phyloP scores from a whole-genome alignment of 345 rosid species.

The Sonneratia caseolaris region DNA sequence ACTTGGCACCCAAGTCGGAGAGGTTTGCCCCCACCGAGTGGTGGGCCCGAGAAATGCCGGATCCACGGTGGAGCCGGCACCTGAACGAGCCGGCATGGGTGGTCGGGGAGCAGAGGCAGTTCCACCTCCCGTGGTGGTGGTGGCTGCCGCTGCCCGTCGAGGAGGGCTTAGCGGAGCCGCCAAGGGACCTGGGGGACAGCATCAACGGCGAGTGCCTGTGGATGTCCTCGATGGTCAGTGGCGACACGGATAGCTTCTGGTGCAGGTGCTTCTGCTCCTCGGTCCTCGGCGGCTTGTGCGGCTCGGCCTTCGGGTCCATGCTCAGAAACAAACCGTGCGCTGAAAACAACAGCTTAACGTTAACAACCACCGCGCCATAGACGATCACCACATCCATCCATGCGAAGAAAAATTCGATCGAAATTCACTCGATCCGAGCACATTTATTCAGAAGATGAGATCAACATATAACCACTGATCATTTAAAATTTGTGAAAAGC shows the following conservation, averaged over 20 bases:
- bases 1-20: constrained; percentile 25
- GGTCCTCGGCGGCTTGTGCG: constrained; percentile 10
- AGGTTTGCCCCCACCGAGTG: constrained; percentile 55
- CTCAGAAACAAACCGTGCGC: neutral
- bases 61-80: constrained; percentile 53
- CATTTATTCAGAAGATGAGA: neutral
- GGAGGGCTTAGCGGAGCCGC: neutral
- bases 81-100: constrained; percentile 68
- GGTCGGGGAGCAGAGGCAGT: constrained; percentile 72
- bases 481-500: neutral
- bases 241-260: neutral
- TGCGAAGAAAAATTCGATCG: neutral
- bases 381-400: neutral
- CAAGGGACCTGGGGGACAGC: constrained; percentile 4
- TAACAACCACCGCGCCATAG: neutral
- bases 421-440: neutral
- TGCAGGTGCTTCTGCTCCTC: neutral
- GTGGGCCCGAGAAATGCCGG: constrained; percentile 31
- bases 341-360: neutral
- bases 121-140: constrained; percentile 2
- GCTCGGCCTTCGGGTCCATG: constrained; percentile 1
- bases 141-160: constrained; percentile 10
- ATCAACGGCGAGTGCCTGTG: constrained; percentile 9
- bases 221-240: neutral
- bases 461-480: neutral